Base-by-base conservation (phyloP, 208 protist genomes). In the Leishmania tropica region DNA sequence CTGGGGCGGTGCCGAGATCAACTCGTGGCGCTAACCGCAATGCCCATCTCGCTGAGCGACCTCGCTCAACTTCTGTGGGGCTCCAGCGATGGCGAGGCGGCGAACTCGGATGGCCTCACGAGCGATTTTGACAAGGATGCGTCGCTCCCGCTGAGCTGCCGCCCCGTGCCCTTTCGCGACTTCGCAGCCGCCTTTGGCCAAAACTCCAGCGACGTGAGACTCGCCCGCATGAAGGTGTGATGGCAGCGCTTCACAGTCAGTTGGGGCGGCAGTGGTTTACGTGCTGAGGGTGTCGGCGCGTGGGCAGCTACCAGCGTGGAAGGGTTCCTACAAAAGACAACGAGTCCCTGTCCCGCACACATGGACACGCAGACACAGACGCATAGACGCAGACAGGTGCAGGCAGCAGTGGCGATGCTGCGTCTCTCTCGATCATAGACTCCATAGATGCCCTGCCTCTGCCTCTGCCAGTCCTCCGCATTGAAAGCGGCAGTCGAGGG, bases 31-130 rank as follows among this genome's bases (percentile, higher is more conserved):
- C 87, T 97, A 1, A 96, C 91, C 31, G 70, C 85, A 13, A 95
- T 96, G 10, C 40, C 83, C 0, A 78, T 97, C 5, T 85, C 92
- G 17, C 64, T 93, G 17, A 42, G 58, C 19, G 90, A 95, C 31
- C 64, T 97, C 56, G 88, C 94, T 8, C 83, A 84, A 45, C 53
- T 97, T 35, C 37, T 97, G 17, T 97, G 94, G 94, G 87, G 87
- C 47, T 65, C 78, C 67, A 74, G 10, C 13, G 58, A 73, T 24
- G 37, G 68, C 24, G 28, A 68, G 67, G 47, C 1, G 53, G 78
- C 19, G 42, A n/a, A 51, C 68, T 73, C 68, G 64, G 47, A 76
- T 35, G 51, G 13, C 48, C n/a, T n/a, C 73, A 21, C 4, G 5
- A 19, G 10, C 47, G 54, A 60, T 48, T 5, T 2, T 40, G 11